Base-by-base conservation (phyloP, 1,139 yeast species). In the Magnusiomyces fungicola region DNA sequence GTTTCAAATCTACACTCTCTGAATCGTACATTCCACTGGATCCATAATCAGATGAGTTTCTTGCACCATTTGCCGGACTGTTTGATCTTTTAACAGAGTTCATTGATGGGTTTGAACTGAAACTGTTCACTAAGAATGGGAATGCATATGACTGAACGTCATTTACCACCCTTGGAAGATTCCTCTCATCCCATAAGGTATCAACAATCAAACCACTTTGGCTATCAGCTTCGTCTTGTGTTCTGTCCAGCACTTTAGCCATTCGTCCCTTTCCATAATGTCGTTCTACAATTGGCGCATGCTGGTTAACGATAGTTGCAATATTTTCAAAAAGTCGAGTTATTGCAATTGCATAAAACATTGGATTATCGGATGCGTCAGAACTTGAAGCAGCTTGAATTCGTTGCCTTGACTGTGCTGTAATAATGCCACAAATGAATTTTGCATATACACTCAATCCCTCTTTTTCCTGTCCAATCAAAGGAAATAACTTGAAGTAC, bases 141-240 rank as follows among this genome's bases (percentile, higher is more conserved):
- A 81, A 88, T 12, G 73, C 71, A 59, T 85, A 84, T 19, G 72
- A 61, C 30, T 72, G 68, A 42, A 87, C 74, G 43, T 83, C 88
- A 49, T 74, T 74, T 23, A 84, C 60, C 14, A 75, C 63, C 55
- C 78, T 73, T 36, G 75, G 79, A 10, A 88, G 63, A 39, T 83
- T 72, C 54, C 87, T 75, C 45, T 78, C 75, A 57, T 87, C 96
- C 71, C 82, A 80, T 62, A 88, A 88, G 0, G 95, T 87, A 63
- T 92, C 97, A 50, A 87, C 73, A 10, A 92, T 84, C 45, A 92
- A 70, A 0, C 95, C 95, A 23, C 94, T 84, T 61, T 92, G 98
- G 14, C 90, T 75, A 61, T 92, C 98, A 21, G 95, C 83, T 62
- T 92, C 98, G 51, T 78, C 73, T 65, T 92, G 96, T 33, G 92